A percentile compares a stretch with the other conserved stretches of the same genome.
These are phyloP conservation scores for Backusella sp. DNA, from an alignment of 192 early-diverging fungal species.

Conservation along the genomic window DNA sequence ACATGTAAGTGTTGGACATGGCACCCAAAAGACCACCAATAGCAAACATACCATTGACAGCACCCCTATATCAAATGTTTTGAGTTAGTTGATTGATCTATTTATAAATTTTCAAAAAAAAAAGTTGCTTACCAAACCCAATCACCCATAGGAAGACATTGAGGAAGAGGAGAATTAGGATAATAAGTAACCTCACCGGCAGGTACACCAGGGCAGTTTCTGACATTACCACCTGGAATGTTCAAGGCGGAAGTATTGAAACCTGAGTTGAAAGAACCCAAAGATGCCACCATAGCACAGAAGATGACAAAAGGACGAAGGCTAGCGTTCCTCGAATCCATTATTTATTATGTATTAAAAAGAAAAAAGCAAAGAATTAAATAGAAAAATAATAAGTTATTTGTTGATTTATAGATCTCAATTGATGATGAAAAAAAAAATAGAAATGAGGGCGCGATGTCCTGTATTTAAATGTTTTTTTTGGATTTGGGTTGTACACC, in stretches of 20 bases:
- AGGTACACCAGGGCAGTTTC: constrained; percentile 46
- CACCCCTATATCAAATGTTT: constrained; percentile 41
- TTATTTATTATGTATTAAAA: not conserved
- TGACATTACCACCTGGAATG: constrained; percentile 58
- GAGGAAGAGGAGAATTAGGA: constrained; percentile 28
- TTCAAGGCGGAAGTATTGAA: constrained; percentile 44
- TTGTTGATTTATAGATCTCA: not conserved
- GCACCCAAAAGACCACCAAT: constrained; percentile 70
- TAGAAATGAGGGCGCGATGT: not conserved
- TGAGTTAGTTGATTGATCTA: not conserved
- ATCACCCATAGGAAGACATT: constrained; percentile 34
- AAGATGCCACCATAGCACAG: constrained; percentile 28
- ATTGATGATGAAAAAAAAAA: not conserved
- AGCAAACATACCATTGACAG: constrained; percentile 57
- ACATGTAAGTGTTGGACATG: constrained; percentile 58
- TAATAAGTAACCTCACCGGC: constrained; percentile 27
- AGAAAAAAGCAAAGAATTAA: not conserved
- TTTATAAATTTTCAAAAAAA: constrained; percentile 5
- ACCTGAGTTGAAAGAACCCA: constrained; percentile 34
- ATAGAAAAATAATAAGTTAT: not conserved
- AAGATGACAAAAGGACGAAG: constrained; percentile 32
- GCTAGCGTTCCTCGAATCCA: constrained; percentile 22
- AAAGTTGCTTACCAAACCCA: constrained; percentile 43
- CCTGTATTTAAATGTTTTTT: constrained; percentile 4
- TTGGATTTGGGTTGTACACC: not conserved